Evolutionary conservation across 208 protist genomes (phyloP).

Genomic region (Strigomonas galati): DNA sequence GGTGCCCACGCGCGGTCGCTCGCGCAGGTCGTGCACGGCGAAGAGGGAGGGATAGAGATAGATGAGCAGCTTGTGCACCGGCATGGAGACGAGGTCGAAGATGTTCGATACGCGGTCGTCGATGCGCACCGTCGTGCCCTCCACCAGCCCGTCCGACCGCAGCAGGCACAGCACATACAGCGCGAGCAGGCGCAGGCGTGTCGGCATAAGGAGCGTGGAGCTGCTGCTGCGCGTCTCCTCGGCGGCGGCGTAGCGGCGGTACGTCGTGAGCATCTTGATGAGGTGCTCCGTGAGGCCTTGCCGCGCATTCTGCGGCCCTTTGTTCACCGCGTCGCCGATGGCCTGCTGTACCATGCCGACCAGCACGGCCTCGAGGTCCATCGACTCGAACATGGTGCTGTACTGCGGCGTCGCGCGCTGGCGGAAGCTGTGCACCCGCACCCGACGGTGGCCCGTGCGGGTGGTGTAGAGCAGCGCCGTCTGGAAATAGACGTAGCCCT

Average conservation of each 20-base stretch:
- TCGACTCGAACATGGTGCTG: constrained; percentile 59
- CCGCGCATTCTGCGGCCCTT: constrained; percentile 63
- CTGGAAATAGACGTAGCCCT: constrained; percentile 83
- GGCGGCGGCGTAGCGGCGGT: constrained; percentile 70
- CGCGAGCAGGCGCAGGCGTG: constrained; percentile 90
- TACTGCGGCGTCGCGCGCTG: constrained; percentile 52
- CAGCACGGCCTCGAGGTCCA: constrained; percentile 83
- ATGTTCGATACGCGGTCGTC: constrained; percentile 80
- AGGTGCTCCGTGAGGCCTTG: constrained; percentile 43
- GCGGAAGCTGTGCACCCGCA: constrained; percentile 85
- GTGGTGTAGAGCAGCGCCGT: constrained; percentile 93
- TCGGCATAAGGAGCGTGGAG: constrained; percentile 87
- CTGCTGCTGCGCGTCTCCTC: constrained; percentile 25
- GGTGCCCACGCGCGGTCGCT: constrained; percentile 34
- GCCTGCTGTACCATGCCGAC: constrained; percentile 54
- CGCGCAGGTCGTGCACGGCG: constrained; percentile 52
- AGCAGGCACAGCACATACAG: constrained; percentile 83
- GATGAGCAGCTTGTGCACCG: constrained; percentile 53
- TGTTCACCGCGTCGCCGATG: constrained; percentile 64
- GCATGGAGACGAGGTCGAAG: constrained; percentile 70
- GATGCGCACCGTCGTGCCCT: constrained; percentile 68
- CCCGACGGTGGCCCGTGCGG: constrained; percentile 71
- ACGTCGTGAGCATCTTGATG: constrained; percentile 71
- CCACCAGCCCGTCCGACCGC: constrained; percentile 75
- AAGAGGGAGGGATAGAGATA: constrained; percentile 88